These are phyloP conservation scores for Dryas alaskensis DNA, from an alignment of 306 rosid species.

Conservation along the genomic window DNA sequence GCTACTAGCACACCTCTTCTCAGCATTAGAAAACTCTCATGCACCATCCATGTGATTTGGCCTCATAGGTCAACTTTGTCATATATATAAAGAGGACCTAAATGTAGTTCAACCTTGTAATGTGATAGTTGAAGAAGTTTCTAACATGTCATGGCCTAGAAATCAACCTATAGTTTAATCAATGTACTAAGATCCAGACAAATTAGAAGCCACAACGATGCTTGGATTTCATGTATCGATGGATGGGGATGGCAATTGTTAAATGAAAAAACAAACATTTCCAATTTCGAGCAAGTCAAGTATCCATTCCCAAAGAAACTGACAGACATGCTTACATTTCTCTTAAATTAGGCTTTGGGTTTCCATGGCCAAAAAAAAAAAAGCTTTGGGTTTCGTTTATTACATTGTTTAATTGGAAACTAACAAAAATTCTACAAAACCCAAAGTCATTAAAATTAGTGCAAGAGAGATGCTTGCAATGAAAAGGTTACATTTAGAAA, in stretches of 20 bases:
- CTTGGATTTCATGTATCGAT: slow-evolving; percentile 25
- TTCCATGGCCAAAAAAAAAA: too few relatives aligned
- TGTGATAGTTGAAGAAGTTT: slow-evolving; percentile 3
- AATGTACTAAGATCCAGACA: slow-evolving; percentile 31
- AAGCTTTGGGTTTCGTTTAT: background rate
- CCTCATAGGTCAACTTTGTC: background rate
- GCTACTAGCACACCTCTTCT: background rate
- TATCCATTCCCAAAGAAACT: slow-evolving; percentile 35
- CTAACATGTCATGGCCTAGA: background rate
- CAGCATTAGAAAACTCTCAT: background rate
- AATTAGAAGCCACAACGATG: slow-evolving; percentile 39
- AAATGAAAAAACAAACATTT: slow-evolving; percentile 19
- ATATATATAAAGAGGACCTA: background rate
- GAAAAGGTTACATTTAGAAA: slow-evolving; percentile 29
- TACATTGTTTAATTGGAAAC: slow-evolving; percentile 33
- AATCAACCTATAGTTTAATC: slow-evolving; percentile 13
- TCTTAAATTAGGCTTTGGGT: slow-evolving; percentile 19
- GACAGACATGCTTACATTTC: slow-evolving; percentile 73
- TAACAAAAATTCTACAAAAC: slow-evolving; percentile 46
- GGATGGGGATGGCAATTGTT: slow-evolving; percentile 17
- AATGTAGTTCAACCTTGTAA: background rate
- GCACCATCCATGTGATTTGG: background rate
- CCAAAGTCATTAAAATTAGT: slow-evolving; percentile 52
- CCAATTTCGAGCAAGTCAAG: slow-evolving; percentile 33
- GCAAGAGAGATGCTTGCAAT: slow-evolving; percentile 23